Base-by-base conservation (phyloP, 1,284 basidiomycete species). In the Bjerkandera adusta region DNA sequence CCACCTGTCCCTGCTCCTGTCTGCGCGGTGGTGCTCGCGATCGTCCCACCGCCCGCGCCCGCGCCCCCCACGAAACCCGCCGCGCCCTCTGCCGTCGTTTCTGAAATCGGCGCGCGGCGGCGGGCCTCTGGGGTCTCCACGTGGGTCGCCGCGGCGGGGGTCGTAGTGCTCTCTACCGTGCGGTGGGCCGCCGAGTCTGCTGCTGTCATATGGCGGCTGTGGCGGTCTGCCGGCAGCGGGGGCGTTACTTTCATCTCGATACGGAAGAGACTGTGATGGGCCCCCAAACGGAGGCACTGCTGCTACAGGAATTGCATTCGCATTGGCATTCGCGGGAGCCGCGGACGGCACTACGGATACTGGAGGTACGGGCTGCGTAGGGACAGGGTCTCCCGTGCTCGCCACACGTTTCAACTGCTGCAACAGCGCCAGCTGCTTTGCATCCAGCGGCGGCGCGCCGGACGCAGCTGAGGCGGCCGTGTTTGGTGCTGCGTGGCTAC, bases 401-500 rank as follows among this genome's bases (percentile, higher is more conserved):
- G 81, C 76, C 57, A 77, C 75, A 57, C 81, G 80, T 47, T 85
- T 72, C 61, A 89, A 72, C 59, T 85, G 86, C 58, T 87, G 85
- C 57, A 91, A 69, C 56, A 88, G 69, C 43, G 81, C 79, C 46
- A 89, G 68, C 61, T 85, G 83, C 51, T 73, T 69, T 35, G 75
- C 66, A 54, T 79, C 77, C 51, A 82, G 59, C 45, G 63, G 65
- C 34, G 68, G 54, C 52, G 52, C 42, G 51, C 55, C 21, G 34
- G 52, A 49, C 35, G 47, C 57, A 20, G 51, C 40, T 50, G 55
- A 22, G 30, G 52, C 50, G 39, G 47, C 57, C 21, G 63, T 77
- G 61, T 81, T 86, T 81, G 78, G 59, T 49, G 63, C 58, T 79
- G 68, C 80, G 84, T 84, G 84, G 68, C 81, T 87, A 54, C 4